A percentile compares a stretch with the other conserved stretches of the same genome.
phyloP scores from a whole-genome alignment of 2,329 filamentous ascomycete species.

The Bipolaris gigantea region DNA sequence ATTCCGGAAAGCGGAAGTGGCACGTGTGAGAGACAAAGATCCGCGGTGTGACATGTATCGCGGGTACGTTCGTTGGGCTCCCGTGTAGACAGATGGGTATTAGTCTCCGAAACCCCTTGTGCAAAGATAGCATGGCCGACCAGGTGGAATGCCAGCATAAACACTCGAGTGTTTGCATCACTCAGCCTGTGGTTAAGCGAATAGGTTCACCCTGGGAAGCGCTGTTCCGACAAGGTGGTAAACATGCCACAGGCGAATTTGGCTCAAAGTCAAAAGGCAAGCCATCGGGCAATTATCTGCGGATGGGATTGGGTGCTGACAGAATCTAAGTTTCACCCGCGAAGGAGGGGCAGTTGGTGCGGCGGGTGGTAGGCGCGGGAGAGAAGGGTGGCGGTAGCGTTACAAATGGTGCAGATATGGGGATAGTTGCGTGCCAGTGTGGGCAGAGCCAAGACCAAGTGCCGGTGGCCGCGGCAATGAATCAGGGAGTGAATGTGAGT shows the following conservation, averaged over 20 bases:
- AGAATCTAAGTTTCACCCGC: constrained; percentile 5
- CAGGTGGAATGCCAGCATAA: background rate
- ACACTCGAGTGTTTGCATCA: background rate
- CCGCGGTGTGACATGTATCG: background rate
- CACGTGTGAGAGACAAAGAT: background rate
- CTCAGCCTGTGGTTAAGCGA: background rate
- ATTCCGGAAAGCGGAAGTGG: background rate
- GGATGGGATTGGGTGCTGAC: background rate
- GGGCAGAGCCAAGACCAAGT: background rate
- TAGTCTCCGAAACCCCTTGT: background rate
- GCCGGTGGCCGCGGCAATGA: constrained; percentile 5
- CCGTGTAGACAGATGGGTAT: background rate
- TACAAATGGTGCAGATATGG: background rate
- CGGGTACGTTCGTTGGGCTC: background rate
- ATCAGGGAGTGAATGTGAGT: background rate
- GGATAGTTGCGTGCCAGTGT: background rate
- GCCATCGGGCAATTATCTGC: background rate
- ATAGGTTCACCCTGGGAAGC: background rate
- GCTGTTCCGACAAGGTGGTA: background rate
- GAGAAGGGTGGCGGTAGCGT: background rate
- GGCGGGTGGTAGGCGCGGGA: background rate
- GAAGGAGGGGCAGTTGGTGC: constrained; percentile 2
- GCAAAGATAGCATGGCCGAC: background rate
- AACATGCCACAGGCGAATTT: background rate
- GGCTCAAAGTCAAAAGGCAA: background rate